These are phyloP conservation scores for Hyphodiscus sp. DNA, from an alignment of 2,329 filamentous ascomycete species.

Conservation along the genomic window DNA sequence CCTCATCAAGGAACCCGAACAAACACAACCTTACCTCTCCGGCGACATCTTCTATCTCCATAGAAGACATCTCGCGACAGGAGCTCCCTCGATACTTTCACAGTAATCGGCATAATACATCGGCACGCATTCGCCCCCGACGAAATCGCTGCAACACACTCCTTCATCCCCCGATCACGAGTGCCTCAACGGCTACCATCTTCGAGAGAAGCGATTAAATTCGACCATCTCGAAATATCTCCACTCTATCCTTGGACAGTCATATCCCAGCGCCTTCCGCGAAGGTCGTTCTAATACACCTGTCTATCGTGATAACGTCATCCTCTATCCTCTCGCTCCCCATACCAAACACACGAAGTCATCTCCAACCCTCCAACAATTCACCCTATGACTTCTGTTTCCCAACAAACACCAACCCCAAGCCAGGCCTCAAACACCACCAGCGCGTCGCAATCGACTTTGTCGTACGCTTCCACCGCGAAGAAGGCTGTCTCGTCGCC, in stretches of 20 bases:
- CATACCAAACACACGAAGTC: conserved; percentile 8
- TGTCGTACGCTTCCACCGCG: conserved; percentile 62
- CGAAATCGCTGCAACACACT: conserved; percentile 15
- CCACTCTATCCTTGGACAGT: conserved; percentile 14
- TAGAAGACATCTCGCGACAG: not conserved
- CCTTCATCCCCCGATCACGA: conserved; percentile 16
- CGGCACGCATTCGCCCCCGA: not conserved
- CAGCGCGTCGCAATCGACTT: conserved; percentile 47
- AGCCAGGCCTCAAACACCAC: conserved; percentile 48
- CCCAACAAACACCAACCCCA: conserved; percentile 27
- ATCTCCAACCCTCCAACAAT: conserved; percentile 15
- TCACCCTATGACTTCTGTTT: conserved; percentile 32
- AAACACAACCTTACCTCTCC: not conserved
- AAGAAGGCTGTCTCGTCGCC: conserved; percentile 58
- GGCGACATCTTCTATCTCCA: not conserved
- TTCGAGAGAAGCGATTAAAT: conserved; percentile 30
- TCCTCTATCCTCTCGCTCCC: conserved; percentile 12
- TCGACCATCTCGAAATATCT: conserved; percentile 23
- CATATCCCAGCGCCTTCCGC: conserved; percentile 15
- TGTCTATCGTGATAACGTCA: conserved; percentile 28
- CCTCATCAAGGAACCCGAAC: not conserved
- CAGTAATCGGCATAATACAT: conserved; percentile 3
- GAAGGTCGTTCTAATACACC: conserved; percentile 12
- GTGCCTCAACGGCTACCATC: conserved; percentile 17
- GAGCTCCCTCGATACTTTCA: conserved; percentile 5